These are phyloP conservation scores for Tolypocladium pustulatum DNA, from an alignment of 2,329 filamentous ascomycete species.

Conservation along the genomic window DNA sequence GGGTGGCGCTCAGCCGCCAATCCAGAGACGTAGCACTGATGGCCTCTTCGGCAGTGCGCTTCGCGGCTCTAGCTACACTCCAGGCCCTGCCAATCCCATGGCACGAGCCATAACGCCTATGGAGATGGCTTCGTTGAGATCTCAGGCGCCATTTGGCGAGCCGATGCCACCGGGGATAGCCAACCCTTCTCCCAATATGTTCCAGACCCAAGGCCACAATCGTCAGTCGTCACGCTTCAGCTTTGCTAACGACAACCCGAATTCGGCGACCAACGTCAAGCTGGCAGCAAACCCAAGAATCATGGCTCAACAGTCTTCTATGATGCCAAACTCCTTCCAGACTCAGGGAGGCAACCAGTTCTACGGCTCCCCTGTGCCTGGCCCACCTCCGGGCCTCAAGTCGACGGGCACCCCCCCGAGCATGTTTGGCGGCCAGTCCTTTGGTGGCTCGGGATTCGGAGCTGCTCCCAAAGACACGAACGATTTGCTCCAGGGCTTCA, in stretches of 20 bases:
- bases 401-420: slow-evolving; percentile 89
- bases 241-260: slow-evolving; percentile 66
- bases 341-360: slow-evolving; percentile 57
- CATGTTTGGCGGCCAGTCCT: slow-evolving; percentile 79
- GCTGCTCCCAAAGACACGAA: slow-evolving; percentile 59
- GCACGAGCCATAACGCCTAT: slow-evolving; percentile 71
- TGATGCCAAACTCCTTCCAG: slow-evolving; percentile 63
- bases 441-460: slow-evolving; percentile 63
- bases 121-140: slow-evolving; percentile 57
- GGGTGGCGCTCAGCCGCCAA: slow-evolving; percentile 64
- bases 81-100: slow-evolving; percentile 37
- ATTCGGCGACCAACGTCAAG: slow-evolving; percentile 49
- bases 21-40: slow-evolving; percentile 51
- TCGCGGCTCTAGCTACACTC: slow-evolving; percentile 33
- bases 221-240: slow-evolving; percentile 81
- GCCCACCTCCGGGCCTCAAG: slow-evolving; percentile 89
- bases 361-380: slow-evolving; percentile 77
- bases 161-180: slow-evolving; percentile 50
- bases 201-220: slow-evolving; percentile 57
- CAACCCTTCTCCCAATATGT: slow-evolving; percentile 25
- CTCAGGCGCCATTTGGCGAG: slow-evolving; percentile 48
- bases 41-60: slow-evolving; percentile 44
- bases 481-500: slow-evolving; percentile 66
- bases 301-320: slow-evolving; percentile 78
- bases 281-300: slow-evolving; percentile 67